phyloP scores from a whole-genome alignment of 2,329 filamentous ascomycete species.

The Sordariomycetes sp. region DNA sequence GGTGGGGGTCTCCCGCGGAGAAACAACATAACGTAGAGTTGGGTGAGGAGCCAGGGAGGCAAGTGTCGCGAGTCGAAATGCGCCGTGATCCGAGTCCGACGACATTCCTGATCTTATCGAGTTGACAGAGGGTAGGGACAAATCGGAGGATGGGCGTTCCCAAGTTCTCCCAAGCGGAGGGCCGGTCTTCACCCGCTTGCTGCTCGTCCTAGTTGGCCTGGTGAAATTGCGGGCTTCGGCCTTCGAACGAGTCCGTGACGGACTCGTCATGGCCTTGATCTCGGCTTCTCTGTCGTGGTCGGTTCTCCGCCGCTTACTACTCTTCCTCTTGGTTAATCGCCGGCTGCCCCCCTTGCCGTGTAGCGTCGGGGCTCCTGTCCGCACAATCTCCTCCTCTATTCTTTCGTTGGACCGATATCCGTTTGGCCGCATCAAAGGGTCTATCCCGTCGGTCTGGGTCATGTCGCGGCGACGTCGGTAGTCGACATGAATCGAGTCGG shows the following conservation, averaged over 20 bases:
- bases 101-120: constrained; percentile 72
- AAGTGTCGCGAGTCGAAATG: constrained; percentile 71
- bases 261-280: constrained; percentile 72
- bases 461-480: neutral
- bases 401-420: constrained; percentile 2
- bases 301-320: constrained; percentile 30
- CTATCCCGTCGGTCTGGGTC: constrained; percentile 1
- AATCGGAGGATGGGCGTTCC: constrained; percentile 55
- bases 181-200: constrained; percentile 51
- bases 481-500: constrained; percentile 37
- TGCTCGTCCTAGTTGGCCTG: constrained; percentile 50
- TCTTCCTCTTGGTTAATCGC: constrained; percentile 53
- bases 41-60: constrained; percentile 79
- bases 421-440: constrained; percentile 11
- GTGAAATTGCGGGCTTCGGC: constrained; percentile 49
- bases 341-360: constrained; percentile 53
- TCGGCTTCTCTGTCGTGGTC: constrained; percentile 76
- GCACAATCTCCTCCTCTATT: neutral
- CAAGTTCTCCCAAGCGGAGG: constrained; percentile 34
- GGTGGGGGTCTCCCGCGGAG: constrained; percentile 44
- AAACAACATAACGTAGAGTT: constrained; percentile 63
- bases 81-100: constrained; percentile 57
- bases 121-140: constrained; percentile 63
- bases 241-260: constrained; percentile 53
- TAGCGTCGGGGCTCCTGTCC: constrained; percentile 32